Conservation (phyloP, 2,329 filamentous ascomycete genomes). For the Epichloe gansuensis region DNA sequence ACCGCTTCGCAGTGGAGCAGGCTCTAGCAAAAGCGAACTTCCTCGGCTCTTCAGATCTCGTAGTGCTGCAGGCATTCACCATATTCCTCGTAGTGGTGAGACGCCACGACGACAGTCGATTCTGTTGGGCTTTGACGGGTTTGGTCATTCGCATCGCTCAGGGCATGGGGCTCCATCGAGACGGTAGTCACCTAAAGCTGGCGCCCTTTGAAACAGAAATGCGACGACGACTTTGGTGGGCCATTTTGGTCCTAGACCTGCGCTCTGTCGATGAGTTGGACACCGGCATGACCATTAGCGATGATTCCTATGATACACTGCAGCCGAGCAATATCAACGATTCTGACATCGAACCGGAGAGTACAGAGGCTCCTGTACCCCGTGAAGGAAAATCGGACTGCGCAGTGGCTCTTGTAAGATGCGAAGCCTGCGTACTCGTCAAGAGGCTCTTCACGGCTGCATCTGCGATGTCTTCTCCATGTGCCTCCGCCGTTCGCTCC, state of each 20-base stretch:
- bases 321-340: conserved; percentile 41
- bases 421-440: conserved; percentile 35
- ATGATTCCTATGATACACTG: conserved; percentile 32
- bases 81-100: conserved; percentile 41
- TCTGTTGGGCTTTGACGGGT: conserved; percentile 48
- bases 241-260: conserved; percentile 44
- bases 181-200: conserved; percentile 37
- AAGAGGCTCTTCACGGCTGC: conserved; percentile 23
- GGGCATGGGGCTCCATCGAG: conserved; percentile 48
- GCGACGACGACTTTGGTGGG: conserved; percentile 48
- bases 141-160: conserved; percentile 47
- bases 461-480: conserved; percentile 21
- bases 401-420: conserved; percentile 35
- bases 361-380: conserved; percentile 33
- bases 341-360: conserved; percentile 32
- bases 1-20: conserved; percentile 43
- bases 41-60: conserved; percentile 42
- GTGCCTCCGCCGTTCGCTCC: conserved; percentile 16
- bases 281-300: conserved; percentile 31
- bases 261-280: conserved; percentile 42
- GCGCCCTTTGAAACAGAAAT: conserved; percentile 48
- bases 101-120: conserved; percentile 35
- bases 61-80: conserved; percentile 45
- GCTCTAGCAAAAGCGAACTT: conserved; percentile 46
- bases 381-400: conserved; percentile 40